These are phyloP conservation scores for Heterobasidion occidentale DNA, from an alignment of 1,284 basidiomycete species.

Conservation along the genomic window DNA sequence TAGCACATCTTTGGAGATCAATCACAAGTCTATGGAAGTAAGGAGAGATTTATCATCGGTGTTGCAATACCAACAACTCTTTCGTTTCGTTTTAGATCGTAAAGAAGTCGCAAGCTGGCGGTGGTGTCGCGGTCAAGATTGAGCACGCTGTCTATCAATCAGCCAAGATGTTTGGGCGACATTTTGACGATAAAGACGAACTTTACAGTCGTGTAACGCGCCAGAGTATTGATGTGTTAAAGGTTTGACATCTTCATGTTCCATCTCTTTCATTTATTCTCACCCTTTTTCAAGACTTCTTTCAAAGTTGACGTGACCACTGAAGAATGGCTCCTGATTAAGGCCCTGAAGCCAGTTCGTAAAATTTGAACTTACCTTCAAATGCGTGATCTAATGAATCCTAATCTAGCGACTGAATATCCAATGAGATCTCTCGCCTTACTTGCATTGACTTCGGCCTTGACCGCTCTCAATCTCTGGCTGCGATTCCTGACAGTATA, in stretches of 20 bases:
- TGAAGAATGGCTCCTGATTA: constrained; percentile 94
- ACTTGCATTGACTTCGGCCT: not conserved
- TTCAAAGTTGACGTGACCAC: constrained; percentile 89
- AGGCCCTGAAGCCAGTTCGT: constrained; percentile 80
- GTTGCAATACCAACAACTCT: not conserved
- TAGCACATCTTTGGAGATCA: constrained; percentile 93
- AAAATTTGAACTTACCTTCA: not conserved
- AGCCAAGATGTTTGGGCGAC: constrained; percentile 89
- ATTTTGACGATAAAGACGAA: constrained; percentile 97
- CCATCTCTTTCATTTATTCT: not conserved
- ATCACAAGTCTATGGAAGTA: constrained; percentile 78
- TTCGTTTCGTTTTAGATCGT: constrained; percentile 49
- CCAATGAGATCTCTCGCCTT: not conserved
- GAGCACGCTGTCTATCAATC: constrained; percentile 96
- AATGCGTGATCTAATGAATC: not conserved
- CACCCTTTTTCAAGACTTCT: constrained; percentile 41
- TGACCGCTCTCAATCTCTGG: too few species aligned
- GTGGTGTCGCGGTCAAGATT: constrained; percentile 97
- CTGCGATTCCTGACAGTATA: too few species aligned
- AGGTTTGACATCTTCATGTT: constrained; percentile 31
- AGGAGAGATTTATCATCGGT: constrained; percentile 14
- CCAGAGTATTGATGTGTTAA: constrained; percentile 91
- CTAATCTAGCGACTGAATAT: not conserved
- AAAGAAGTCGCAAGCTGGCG: constrained; percentile 90
- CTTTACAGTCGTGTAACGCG: constrained; percentile 87